phyloP scores from a whole-genome alignment of 2,329 filamentous ascomycete species.

The Colletotrichum echinochloae region DNA sequence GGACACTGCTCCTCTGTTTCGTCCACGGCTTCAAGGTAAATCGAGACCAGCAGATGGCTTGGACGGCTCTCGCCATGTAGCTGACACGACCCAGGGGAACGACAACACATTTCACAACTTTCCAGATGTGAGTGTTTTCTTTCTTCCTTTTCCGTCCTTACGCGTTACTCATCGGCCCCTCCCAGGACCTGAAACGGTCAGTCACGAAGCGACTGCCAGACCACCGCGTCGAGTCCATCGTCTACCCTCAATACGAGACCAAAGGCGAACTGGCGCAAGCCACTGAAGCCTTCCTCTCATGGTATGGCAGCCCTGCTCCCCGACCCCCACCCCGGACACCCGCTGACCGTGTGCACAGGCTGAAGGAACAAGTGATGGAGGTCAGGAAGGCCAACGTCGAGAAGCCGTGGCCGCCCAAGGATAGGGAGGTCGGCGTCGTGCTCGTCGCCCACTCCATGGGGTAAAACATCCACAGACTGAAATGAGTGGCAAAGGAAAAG shows the following conservation, averaged over 20 bases:
- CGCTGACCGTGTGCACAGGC: slow-evolving; percentile 59
- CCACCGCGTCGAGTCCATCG: slow-evolving; percentile 69
- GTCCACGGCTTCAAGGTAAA: slow-evolving; percentile 79
- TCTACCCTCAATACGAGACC: slow-evolving; percentile 81
- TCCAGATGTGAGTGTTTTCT: slow-evolving; percentile 58
- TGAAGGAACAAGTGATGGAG: slow-evolving; percentile 85
- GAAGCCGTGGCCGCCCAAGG: slow-evolving; percentile 81
- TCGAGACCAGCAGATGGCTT: neutral
- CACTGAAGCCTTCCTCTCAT: slow-evolving; percentile 59
- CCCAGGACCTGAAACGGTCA: slow-evolving; percentile 66
- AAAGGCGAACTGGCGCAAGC: slow-evolving; percentile 72
- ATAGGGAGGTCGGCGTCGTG: slow-evolving; percentile 83
- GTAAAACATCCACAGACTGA: too few relatives aligned
- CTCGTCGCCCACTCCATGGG: slow-evolving; percentile 88
- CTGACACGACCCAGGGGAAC: slow-evolving; percentile 61
- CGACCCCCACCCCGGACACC: neutral
- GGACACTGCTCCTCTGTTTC: slow-evolving; percentile 77
- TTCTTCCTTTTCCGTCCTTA: neutral
- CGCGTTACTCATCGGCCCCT: too few relatives aligned
- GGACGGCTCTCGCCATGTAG: neutral
- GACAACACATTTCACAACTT: slow-evolving; percentile 78
- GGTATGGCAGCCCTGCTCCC: slow-evolving; percentile 49
- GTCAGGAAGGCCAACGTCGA: slow-evolving; percentile 76
- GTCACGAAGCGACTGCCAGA: slow-evolving; percentile 70
- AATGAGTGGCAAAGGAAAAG: too few relatives aligned